Conservation (phyloP, 1,139 yeast species). For the Zygosaccharomyces sapae region DNA sequence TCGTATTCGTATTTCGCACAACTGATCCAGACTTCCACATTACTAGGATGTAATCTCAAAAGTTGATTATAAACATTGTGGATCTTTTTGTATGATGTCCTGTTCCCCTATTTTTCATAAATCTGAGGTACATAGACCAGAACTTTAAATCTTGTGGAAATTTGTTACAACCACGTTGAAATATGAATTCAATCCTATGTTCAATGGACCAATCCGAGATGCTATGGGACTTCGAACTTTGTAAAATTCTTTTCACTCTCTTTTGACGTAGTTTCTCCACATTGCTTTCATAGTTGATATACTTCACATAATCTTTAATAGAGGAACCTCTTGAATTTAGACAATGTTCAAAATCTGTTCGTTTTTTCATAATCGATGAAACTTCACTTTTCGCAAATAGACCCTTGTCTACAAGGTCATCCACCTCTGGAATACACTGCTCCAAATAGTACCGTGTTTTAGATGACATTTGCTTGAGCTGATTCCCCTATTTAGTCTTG, state of each 20-base stretch:
- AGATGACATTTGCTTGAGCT: slow-evolving; percentile 51
- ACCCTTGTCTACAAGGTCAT: slow-evolving; percentile 78
- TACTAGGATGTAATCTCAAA: slow-evolving; percentile 82
- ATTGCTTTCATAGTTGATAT: slow-evolving; percentile 76
- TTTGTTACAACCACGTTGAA: slow-evolving; percentile 75
- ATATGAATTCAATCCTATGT: slow-evolving; percentile 76
- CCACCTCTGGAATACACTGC: slow-evolving; percentile 86
- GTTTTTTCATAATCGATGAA: slow-evolving; percentile 79
- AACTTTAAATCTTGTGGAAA: slow-evolving; percentile 73
- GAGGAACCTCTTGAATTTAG: slow-evolving; percentile 79
- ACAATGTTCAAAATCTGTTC: slow-evolving; percentile 94
- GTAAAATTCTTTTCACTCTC: slow-evolving; percentile 59
- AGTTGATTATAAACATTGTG: slow-evolving; percentile 75
- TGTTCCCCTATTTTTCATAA: slow-evolving; percentile 52
- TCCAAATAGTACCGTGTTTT: slow-evolving; percentile 75
- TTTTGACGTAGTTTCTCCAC: slow-evolving; percentile 75
- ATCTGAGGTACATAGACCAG: slow-evolving; percentile 75
- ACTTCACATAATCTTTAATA: slow-evolving; percentile 71
- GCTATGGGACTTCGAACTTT: slow-evolving; percentile 47
- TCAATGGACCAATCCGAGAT: slow-evolving; percentile 86
- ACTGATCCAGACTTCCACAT: slow-evolving; percentile 85
- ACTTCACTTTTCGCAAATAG: slow-evolving; percentile 78
- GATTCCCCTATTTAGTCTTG: background rate
- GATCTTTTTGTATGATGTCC: slow-evolving; percentile 74
- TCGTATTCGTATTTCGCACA: slow-evolving; percentile 95